These are phyloP conservation scores for Naganishia albida DNA, from an alignment of 1,284 basidiomycete genomes.

Conservation along the genomic window DNA sequence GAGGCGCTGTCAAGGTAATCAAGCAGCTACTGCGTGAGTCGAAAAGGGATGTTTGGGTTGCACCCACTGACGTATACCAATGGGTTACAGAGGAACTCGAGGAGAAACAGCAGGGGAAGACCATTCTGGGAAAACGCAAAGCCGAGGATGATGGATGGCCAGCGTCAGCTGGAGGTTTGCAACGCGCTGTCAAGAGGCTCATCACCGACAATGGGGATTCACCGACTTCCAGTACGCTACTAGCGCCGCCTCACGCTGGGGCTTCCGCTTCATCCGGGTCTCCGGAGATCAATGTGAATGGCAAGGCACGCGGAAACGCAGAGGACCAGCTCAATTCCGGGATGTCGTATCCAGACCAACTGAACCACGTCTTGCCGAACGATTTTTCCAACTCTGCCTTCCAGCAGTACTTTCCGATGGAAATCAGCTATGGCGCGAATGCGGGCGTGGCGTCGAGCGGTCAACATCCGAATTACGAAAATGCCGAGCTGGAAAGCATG, in stretches of 20 bases:
- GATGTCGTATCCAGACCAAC: conserved; percentile 10
- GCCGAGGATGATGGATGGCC: conserved; percentile 40
- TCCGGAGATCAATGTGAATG: not conserved
- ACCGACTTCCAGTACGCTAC: conserved; percentile 34
- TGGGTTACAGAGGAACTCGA: conserved; percentile 47
- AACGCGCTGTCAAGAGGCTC: conserved; percentile 53
- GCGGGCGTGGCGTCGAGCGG: conserved; percentile 11
- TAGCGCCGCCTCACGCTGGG: conserved; percentile 40
- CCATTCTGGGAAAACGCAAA: conserved; percentile 50
- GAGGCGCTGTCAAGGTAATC: conserved; percentile 54
- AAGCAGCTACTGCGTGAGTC: conserved; percentile 50
- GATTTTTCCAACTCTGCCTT: conserved; percentile 11
- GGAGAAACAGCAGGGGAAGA: conserved; percentile 45
- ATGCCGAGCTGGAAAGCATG: conserved; percentile 34
- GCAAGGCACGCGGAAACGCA: not conserved
- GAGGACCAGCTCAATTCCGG: not conserved
- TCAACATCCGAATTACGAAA: conserved; percentile 26
- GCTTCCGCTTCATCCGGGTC: conserved; percentile 8
- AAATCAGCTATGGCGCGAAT: conserved; percentile 29
- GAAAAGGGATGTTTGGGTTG: not conserved
- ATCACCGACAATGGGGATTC: conserved; percentile 45
- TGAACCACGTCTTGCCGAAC: conserved; percentile 10
- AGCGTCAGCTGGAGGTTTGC: conserved; percentile 46
- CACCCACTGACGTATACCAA: not conserved
- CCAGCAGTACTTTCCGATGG: conserved; percentile 33